phyloP scores from a whole-genome alignment of 345 rosid species.

The Gossypium turneri region DNA sequence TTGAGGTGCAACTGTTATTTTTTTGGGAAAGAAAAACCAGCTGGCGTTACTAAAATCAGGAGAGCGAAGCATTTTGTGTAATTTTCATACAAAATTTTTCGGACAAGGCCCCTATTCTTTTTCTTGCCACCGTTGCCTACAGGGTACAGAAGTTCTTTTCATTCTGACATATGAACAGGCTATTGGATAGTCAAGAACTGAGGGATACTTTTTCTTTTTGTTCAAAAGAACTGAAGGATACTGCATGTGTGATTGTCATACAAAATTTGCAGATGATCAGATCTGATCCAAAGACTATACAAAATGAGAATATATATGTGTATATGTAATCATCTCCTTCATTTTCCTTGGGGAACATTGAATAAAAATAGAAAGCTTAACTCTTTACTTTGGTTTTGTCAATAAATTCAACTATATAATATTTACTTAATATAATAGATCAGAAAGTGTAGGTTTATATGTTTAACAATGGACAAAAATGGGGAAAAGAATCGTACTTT shows the following conservation, averaged over 20 bases:
- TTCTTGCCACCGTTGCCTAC: background rate
- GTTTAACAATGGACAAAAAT: background rate
- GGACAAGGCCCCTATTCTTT: too few relatives aligned
- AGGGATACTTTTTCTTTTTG: too few relatives aligned
- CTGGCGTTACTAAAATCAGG: too few relatives aligned
- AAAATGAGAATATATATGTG: background rate
- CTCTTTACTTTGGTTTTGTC: background rate
- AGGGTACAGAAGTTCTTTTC: background rate
- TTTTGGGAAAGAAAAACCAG: too few relatives aligned
- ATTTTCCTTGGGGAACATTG: background rate
- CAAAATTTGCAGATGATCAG: background rate
- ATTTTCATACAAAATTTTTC: too few relatives aligned
- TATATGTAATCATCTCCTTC: background rate
- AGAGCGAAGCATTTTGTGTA: too few relatives aligned
- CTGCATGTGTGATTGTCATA: background rate
- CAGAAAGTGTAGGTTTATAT: background rate
- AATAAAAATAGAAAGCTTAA: background rate
- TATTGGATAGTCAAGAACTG: background rate
- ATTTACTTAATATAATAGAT: background rate
- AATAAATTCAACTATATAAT: background rate
- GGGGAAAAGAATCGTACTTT: background rate
- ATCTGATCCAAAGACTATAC: background rate
- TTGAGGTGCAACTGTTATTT: background rate
- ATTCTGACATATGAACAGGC: background rate
- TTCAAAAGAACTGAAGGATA: too few relatives aligned